Percentiles rank a stretch among this genome's conserved stretches.
Conservation (phyloP, 768 basidiomycete genomes). For the Mycena leptocephala region DNA sequence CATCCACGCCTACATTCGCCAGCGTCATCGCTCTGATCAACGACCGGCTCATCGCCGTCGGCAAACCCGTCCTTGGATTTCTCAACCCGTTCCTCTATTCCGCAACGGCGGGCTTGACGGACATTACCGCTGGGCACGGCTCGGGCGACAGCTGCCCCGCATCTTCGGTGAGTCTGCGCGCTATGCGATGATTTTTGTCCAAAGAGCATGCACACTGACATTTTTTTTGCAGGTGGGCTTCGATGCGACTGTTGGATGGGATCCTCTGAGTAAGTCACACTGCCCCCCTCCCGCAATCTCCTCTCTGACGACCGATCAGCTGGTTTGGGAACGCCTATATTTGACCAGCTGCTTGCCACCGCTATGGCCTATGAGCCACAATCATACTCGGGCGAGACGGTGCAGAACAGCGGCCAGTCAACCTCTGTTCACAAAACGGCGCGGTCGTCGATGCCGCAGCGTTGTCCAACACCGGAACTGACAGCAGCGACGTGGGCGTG, state of each 20-base stretch:
- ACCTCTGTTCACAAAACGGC: too few species aligned
- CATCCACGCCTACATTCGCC: conserved; percentile 60
- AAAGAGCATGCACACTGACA: neutral
- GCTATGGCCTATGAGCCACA: neutral
- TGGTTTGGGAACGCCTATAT: neutral
- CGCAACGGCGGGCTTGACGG: neutral
- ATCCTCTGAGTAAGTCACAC: conserved; percentile 3
- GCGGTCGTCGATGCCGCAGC: neutral
- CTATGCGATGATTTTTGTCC: neutral
- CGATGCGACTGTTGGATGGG: conserved; percentile 1
- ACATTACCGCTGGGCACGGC: conserved; percentile 2
- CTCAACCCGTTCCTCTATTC: conserved; percentile 6
- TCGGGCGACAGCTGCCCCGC: neutral
- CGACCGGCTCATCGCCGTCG: conserved; percentile 52
- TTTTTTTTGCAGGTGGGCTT: neutral
- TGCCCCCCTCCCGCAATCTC: neutral
- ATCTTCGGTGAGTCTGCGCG: neutral
- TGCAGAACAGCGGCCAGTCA: neutral
- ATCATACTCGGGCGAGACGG: neutral
- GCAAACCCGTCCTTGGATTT: conserved; percentile 35
- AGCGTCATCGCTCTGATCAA: conserved; percentile 61
- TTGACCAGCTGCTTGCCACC: conserved; percentile 1
- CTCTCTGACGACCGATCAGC: neutral
- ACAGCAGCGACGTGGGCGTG: neutral
- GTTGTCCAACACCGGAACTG: neutral